Evolutionary conservation across 192 early-diverging fungal species (phyloP).

Genomic region (Kickxella alabastrina): DNA sequence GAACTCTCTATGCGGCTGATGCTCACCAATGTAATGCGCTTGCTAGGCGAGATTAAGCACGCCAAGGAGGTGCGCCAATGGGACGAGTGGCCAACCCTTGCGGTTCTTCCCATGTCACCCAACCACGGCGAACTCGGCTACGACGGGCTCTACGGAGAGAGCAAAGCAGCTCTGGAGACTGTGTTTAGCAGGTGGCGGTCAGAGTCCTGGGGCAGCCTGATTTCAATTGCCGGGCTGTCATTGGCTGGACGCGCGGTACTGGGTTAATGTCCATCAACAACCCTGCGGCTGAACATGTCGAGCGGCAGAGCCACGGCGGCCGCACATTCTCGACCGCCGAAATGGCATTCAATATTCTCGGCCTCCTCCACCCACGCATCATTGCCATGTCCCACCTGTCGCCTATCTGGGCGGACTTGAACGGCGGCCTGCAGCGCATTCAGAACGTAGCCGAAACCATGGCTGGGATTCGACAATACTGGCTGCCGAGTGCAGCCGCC

Average conservation of each 20-base stretch:
- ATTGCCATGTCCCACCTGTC: slow-evolving; percentile 66
- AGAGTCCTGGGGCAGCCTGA: slow-evolving; percentile 79
- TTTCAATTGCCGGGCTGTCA: slow-evolving; percentile 87
- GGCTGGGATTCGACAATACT: not conserved
- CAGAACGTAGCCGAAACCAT: slow-evolving; percentile 36
- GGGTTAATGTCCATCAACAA: slow-evolving; percentile 92
- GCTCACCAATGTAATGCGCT: slow-evolving; percentile 88
- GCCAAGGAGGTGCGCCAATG: slow-evolving; percentile 67
- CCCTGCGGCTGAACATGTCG: slow-evolving; percentile 77
- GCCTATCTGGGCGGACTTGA: slow-evolving; percentile 94
- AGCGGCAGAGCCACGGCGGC: slow-evolving; percentile 61
- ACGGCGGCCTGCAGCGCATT: slow-evolving; percentile 85
- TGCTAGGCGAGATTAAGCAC: slow-evolving; percentile 80
- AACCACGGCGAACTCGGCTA: slow-evolving; percentile 94
- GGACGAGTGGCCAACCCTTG: slow-evolving; percentile 78
- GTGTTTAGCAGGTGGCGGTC: slow-evolving; percentile 87
- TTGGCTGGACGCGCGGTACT: slow-evolving; percentile 97
- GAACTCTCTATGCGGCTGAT: slow-evolving; percentile 89
- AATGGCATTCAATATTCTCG: slow-evolving; percentile 92
- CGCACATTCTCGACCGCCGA: slow-evolving; percentile 89
- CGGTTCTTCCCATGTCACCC: slow-evolving; percentile 87
- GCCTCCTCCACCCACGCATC: slow-evolving; percentile 78
- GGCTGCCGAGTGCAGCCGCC: not conserved
- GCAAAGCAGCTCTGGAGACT: slow-evolving; percentile 90
- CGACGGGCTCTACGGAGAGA: slow-evolving; percentile 92